phyloP scores from a whole-genome alignment of 2,329 filamentous ascomycete species.

The Catunica adiposa region DNA sequence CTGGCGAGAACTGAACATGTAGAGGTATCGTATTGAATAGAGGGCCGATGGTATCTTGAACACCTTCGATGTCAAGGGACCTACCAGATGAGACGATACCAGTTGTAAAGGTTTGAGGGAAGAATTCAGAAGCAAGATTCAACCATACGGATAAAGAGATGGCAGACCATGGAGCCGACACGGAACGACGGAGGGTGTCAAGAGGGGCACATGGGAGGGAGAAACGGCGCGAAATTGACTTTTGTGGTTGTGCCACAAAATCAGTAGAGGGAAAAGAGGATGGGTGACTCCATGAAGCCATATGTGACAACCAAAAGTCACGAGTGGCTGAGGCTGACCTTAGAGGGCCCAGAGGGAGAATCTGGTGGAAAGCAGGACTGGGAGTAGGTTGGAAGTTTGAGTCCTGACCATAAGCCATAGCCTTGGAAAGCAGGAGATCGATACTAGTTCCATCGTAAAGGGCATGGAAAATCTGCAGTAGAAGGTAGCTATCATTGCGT shows the following conservation, averaged over 20 bases:
- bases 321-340: constrained; percentile 24
- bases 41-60: constrained; percentile 58
- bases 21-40: constrained; percentile 84
- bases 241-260: neutral
- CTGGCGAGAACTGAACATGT: constrained; percentile 26
- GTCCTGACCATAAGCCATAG: neutral
- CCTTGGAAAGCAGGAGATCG: constrained; percentile 40
- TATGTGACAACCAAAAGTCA: constrained; percentile 50
- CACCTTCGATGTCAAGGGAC: constrained; percentile 47
- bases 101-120: constrained; percentile 34
- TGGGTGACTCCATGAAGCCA: constrained; percentile 23
- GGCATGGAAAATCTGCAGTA: constrained; percentile 64
- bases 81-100: constrained; percentile 70
- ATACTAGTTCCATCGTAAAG: constrained; percentile 77
- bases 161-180: constrained; percentile 59
- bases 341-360: constrained; percentile 54
- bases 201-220: constrained; percentile 18
- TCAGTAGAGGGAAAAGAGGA: constrained; percentile 10
- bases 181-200: constrained; percentile 29
- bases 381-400: neutral
- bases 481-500: constrained; percentile 25
- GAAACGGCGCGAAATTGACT: constrained; percentile 15
- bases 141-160: constrained; percentile 63
- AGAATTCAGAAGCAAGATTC: constrained; percentile 38
- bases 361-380: constrained; percentile 39